Base-by-base conservation (phyloP, 164 flowering plant species). In the Aristolochia fimbriata region DNA sequence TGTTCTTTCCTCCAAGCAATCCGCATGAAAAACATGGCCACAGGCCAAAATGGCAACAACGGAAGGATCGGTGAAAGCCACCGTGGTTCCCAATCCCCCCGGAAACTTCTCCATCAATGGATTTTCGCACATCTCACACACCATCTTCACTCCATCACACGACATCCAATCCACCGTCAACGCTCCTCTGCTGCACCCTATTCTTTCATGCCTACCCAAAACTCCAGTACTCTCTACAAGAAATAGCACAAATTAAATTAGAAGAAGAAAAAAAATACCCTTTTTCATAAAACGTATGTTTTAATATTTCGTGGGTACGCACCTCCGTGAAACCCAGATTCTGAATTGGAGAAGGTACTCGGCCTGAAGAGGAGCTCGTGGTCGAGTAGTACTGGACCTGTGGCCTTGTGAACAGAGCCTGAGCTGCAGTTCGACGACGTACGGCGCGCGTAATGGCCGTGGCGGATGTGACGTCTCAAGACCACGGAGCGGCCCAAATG, bases 31-130 rank as follows among this genome's bases (percentile, higher is more conserved):
- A 21, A 68, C 73, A 65, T 85, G 88, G 15, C 88, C 88, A 59
- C 92, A 85, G 41, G 75, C 85, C 70, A 85, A 63, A 71, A 85
- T 79, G 25, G 83, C 92, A 17, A 79, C 83, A 47, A 80, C 82
- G 27, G 81, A 68, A 33, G 57, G 66, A 23, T 78, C 82, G 45
- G 57, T 55, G 17, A 70, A 52, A 19, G 79, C 59, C 14, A 68
- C 13, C 6, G 67, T 11, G 57, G 49, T 55, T 4, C 69, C 80
- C 14, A 69, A 55, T 51, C 57, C 16, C 56, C 57, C 54, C 9
- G 70, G 70, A 17, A 46, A 21, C 56, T 74, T 79, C 58, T 74
- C 68, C 61, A 69, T 77, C 68, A 82, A 63, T 6, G 58, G 75
- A 70, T 71, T 82, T 66, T 72, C 66, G 56, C 91, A 85, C 59